Conservation (phyloP, 768 basidiomycete species). For the Pulveroboletus sp. region DNA sequence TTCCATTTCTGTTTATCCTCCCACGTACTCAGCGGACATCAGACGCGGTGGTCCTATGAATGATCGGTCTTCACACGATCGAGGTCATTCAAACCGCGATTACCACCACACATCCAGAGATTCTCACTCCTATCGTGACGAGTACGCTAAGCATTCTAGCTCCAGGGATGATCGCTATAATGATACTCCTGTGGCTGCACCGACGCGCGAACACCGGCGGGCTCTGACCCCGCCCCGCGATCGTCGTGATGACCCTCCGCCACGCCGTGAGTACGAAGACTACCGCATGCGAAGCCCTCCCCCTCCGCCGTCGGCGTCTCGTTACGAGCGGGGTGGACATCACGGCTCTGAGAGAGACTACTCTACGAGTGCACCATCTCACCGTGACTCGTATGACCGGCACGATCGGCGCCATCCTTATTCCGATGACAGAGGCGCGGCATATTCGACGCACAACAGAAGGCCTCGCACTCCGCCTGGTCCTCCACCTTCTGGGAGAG, state of each 20-base stretch:
- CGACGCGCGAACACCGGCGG: conserved; percentile 57
- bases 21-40: conserved; percentile 15
- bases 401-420: conserved; percentile 48
- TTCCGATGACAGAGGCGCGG: conserved; percentile 41
- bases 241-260: conserved; percentile 58
- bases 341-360: conserved; percentile 39
- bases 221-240: conserved; percentile 64
- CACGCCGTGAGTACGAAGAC: conserved; percentile 68
- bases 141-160: conserved; percentile 45
- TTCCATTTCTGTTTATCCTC: conserved; percentile 8
- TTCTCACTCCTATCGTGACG: conserved; percentile 49
- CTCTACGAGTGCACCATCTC: conserved; percentile 41
- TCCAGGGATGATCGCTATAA: conserved; percentile 59
- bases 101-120: conserved; percentile 43
- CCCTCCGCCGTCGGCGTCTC: conserved; percentile 44
- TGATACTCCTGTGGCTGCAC: conserved; percentile 40
- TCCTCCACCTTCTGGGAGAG: conserved; percentile 51
- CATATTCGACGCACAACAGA: conserved; percentile 46
- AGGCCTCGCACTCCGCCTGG: conserved; percentile 55
- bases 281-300: conserved; percentile 55
- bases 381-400: conserved; percentile 58
- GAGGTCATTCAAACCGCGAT: conserved; percentile 52
- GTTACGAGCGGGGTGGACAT: conserved; percentile 47
- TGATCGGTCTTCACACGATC: conserved; percentile 56
- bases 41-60: conserved; percentile 36